Conservation (phyloP, 768 basidiomycete genomes). For the Mycena rosella region DNA sequence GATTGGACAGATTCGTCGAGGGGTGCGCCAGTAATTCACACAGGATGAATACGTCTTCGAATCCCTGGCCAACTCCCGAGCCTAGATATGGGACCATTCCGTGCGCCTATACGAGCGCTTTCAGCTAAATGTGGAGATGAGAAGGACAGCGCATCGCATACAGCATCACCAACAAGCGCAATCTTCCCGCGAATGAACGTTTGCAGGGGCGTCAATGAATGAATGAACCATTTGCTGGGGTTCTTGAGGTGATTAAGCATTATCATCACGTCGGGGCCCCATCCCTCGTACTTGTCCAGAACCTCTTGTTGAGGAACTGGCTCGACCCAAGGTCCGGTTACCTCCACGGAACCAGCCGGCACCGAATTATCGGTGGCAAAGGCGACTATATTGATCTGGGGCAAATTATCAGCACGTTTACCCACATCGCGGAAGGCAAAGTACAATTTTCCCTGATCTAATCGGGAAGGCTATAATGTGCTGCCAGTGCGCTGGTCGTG, state of each 20-base stretch:
- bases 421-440: neutral
- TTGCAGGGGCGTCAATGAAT: conserved; percentile 58
- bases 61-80: conserved; percentile 69
- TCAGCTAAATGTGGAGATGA: neutral
- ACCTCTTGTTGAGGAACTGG: conserved; percentile 57
- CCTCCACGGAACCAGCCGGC: conserved; percentile 43
- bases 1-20: conserved; percentile 51
- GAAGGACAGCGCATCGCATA: conserved; percentile 41
- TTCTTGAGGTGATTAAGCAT: conserved; percentile 58
- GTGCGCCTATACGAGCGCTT: conserved; percentile 58
- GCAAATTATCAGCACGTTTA: neutral
- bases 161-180: conserved; percentile 68
- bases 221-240: conserved; percentile 67
- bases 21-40: conserved; percentile 60
- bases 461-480: conserved; percentile 68
- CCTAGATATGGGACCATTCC: conserved; percentile 72
- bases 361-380: conserved; percentile 51
- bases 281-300: conserved; percentile 56
- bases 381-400: conserved; percentile 62
- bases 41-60: conserved; percentile 67
- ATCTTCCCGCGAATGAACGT: conserved; percentile 59
- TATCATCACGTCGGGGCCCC: conserved; percentile 58
- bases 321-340: conserved; percentile 58
- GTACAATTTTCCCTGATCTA: conserved; percentile 55
- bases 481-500: conserved; percentile 47